Conservation (phyloP, 163 green algal genomes). For the Scenedesmus sp. region DNA sequence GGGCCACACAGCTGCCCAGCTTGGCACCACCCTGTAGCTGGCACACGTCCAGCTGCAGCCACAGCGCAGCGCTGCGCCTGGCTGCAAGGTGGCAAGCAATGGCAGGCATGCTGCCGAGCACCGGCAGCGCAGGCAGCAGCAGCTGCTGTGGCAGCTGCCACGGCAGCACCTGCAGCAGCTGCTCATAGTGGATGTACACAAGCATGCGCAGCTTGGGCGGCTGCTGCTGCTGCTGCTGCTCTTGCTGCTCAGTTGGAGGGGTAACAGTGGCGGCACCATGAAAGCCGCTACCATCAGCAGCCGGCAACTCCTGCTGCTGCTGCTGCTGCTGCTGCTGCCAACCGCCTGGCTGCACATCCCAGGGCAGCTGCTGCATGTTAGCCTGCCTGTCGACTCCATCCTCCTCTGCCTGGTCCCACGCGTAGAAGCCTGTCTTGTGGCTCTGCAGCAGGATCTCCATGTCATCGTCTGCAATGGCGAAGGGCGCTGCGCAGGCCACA, state of each 20-base stretch:
- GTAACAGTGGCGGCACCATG: not conserved
- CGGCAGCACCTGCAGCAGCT: constrained; percentile 31
- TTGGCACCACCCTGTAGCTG: constrained; percentile 8
- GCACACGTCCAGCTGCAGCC: constrained; percentile 40
- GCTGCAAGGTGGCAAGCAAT: not conserved
- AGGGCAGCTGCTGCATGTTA: constrained; percentile 21
- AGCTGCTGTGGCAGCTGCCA: constrained; percentile 12
- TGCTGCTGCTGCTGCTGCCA: constrained; percentile 1
- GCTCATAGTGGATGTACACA: constrained; percentile 46
- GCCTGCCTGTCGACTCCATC: constrained; percentile 12
- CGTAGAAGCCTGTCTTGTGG: constrained; percentile 44
- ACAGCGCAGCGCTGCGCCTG: not conserved
- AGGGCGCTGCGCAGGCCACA: not conserved
- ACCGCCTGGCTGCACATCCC: constrained; percentile 13
- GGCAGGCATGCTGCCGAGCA: not conserved
- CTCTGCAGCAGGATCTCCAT: constrained; percentile 40
- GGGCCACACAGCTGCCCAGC: constrained; percentile 36
- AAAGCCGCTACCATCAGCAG: not conserved
- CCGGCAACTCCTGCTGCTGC: constrained; percentile 22
- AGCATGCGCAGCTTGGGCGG: constrained; percentile 30
- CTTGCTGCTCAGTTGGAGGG: not conserved
- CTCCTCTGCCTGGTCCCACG: constrained; percentile 27
- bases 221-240: not conserved
- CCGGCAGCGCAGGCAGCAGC: not conserved
- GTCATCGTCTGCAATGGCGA: constrained; percentile 23